Evolutionary conservation across 2,329 filamentous ascomycete genomes (phyloP).

Genomic region (Chaetomium sp.): DNA sequence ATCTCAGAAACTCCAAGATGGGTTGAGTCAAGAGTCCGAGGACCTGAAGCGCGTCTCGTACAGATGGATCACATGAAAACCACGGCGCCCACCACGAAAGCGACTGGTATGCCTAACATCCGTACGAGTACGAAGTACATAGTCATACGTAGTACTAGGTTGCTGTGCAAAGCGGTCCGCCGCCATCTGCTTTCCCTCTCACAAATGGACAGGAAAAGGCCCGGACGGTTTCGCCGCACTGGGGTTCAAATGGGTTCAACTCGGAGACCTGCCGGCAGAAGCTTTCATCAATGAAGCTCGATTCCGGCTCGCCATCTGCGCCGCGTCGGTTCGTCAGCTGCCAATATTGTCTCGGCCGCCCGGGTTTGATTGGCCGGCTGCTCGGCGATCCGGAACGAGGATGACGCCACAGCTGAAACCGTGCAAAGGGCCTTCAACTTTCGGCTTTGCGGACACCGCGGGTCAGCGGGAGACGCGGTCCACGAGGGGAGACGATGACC

Average conservation of each 20-base stretch:
- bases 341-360: slow-evolving; percentile 14
- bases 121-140: too few species aligned
- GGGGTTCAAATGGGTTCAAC: neutral
- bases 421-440: slow-evolving; percentile 5
- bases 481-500: slow-evolving; percentile 3
- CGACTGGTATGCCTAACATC: neutral
- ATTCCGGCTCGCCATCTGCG: neutral
- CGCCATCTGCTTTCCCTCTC: neutral
- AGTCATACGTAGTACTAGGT: too few species aligned
- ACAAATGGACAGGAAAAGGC: slow-evolving; percentile 8
- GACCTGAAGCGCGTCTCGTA: neutral
- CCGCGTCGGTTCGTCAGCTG: slow-evolving; percentile 11
- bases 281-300: slow-evolving; percentile 7
- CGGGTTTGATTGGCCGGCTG: slow-evolving; percentile 27
- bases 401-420: slow-evolving; percentile 35
- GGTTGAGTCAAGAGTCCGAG: neutral
- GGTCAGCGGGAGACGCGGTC: slow-evolving; percentile 8
- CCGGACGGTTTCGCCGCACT: slow-evolving; percentile 12
- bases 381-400: slow-evolving; percentile 25
- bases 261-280: neutral
- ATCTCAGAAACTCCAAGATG: neutral
- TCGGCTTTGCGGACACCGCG: neutral
- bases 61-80: slow-evolving; percentile 12
- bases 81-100: slow-evolving; percentile 1
- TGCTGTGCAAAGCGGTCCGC: too few species aligned